phyloP scores from a whole-genome alignment of 78 protist genomes.

The Dictyostelium brefeldianum region DNA sequence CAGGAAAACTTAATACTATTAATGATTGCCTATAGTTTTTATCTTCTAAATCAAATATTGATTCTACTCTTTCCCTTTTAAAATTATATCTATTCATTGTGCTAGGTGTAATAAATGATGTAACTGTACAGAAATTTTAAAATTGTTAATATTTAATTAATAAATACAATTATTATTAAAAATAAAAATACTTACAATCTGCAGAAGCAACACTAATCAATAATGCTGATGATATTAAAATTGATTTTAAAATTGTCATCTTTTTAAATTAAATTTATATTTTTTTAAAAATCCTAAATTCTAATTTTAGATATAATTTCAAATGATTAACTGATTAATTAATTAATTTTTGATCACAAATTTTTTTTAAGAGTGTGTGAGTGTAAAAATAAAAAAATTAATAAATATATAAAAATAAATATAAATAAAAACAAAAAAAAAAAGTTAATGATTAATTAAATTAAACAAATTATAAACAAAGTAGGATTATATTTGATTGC shows the following conservation, averaged over 20 bases:
- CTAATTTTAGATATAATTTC: background rate
- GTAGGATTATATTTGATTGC: no score
- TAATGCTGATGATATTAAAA: background rate
- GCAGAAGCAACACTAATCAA: background rate
- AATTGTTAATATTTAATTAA: background rate
- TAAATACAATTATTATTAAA: background rate
- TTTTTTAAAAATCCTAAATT: background rate
- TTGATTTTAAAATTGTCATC: background rate
- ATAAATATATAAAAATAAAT: no score
- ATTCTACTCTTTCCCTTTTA: constrained; percentile 3
- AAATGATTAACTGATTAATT: background rate
- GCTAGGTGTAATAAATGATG: constrained; percentile 14
- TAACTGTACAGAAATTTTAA: background rate
- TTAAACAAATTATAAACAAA: no score
- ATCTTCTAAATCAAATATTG: constrained; percentile 37
- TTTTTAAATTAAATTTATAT: background rate
- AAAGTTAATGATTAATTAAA: no score
- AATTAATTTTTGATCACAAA: background rate
- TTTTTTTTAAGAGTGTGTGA: no score
- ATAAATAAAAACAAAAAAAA: no score
- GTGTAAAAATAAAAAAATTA: no score
- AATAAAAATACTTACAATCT: background rate
- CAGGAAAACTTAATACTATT: constrained; percentile 57
- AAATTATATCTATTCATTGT: constrained; percentile 53
- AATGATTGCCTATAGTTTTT: constrained; percentile 44